Conservation (phyloP, 176 grass and related monocot genomes). For the Hordeum marinum region DNA sequence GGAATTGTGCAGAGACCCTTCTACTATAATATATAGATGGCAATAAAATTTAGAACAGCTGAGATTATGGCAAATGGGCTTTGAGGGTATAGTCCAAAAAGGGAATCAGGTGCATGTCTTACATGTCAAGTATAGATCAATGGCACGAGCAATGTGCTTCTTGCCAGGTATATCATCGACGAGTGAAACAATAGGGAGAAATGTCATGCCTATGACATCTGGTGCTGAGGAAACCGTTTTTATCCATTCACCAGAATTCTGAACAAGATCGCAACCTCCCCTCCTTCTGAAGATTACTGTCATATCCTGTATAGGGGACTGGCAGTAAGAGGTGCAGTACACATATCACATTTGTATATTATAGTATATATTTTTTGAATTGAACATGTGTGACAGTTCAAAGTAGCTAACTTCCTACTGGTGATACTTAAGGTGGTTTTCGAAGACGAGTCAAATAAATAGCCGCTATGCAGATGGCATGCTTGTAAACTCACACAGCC, state of each 20-base stretch:
- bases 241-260: constrained; percentile 78
- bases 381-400: background rate
- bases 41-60: background rate
- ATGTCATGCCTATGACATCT: constrained; percentile 98
- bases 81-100: constrained; percentile 8
- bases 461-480: background rate
- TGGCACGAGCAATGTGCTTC: constrained; percentile 75
- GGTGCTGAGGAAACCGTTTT: constrained; percentile 66
- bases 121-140: constrained; percentile 92
- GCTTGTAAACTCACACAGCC: background rate
- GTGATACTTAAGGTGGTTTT: constrained; percentile 3
- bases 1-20: background rate
- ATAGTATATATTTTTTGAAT: background rate
- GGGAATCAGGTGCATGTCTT: constrained; percentile 37
- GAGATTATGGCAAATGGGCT: background rate
- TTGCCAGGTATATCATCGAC: constrained; percentile 63
- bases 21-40: background rate
- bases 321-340: background rate
- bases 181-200: constrained; percentile 84
- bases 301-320: constrained; percentile 61
- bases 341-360: background rate
- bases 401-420: background rate
- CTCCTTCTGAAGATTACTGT: constrained; percentile 99
- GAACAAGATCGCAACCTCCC: constrained; percentile 94
- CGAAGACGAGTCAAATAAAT: background rate